Evolutionary conservation across 768 basidiomycete genomes (phyloP).

Genomic region (Gloeopeniophorella convolvens): DNA sequence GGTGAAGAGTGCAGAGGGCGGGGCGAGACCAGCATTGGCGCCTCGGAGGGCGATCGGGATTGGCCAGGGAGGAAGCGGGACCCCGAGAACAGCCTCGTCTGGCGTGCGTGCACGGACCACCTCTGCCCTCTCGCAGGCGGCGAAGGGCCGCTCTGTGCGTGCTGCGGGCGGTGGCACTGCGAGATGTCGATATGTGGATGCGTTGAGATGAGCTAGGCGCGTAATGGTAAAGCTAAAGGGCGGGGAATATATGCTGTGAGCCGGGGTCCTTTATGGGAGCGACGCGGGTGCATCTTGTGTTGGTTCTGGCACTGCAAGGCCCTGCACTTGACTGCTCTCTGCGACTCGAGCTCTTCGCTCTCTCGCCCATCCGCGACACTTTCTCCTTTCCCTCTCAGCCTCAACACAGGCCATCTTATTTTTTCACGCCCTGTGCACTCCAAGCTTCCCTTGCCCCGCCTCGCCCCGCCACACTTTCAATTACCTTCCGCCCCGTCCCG

Average conservation of each 20-base stretch:
- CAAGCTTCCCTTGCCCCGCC: constrained; percentile 11
- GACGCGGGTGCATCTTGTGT: background rate
- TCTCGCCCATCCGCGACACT: constrained; percentile 16
- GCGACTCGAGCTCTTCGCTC: constrained; percentile 15
- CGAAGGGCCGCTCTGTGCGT: background rate
- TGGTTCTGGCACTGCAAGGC: background rate
- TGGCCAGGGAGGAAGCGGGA: constrained; percentile 1
- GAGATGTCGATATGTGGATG: background rate
- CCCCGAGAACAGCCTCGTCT: constrained; percentile 3
- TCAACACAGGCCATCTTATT: constrained; percentile 6
- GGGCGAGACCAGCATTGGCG: too few species aligned
- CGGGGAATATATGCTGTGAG: too few species aligned
- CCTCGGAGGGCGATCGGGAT: constrained; percentile 2
- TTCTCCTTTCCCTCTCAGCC: constrained; percentile 5
- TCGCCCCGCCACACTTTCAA: constrained; percentile 10
- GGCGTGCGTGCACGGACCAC: constrained; percentile 8
- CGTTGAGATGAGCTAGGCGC: too few species aligned
- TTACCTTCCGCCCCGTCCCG: constrained; percentile 6
- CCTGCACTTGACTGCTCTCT: background rate
- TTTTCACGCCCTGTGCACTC: constrained; percentile 9
- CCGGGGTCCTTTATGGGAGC: constrained; percentile 14
- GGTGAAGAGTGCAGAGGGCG: too few species aligned
- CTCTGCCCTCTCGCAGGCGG: background rate
- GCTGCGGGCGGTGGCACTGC: background rate
- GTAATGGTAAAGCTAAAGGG: too few species aligned